These are phyloP conservation scores for Nicotiana paniculata DNA, from an alignment of 257 asterid genomes.

Conservation along the genomic window DNA sequence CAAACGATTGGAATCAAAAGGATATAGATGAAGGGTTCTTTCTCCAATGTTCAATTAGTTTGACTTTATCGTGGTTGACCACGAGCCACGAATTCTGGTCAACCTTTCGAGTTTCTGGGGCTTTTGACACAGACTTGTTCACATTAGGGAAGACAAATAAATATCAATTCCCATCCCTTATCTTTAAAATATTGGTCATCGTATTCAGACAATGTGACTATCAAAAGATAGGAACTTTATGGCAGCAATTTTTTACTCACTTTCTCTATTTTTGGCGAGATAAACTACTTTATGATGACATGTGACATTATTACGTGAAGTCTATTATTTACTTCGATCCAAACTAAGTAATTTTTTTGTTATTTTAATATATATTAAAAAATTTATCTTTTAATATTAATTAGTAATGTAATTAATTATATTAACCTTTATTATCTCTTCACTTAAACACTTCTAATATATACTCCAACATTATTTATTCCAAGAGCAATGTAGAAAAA, in stretches of 20 bases:
- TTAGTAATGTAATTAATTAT: too few relatives aligned
- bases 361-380: too few relatives aligned
- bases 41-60: background rate
- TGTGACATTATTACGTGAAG: background rate
- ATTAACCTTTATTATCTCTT: too few relatives aligned
- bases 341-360: too few relatives aligned
- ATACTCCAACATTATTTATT: too few relatives aligned
- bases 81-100: background rate
- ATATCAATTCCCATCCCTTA: background rate
- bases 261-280: background rate
- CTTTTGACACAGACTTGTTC: background rate
- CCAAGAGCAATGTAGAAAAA: too few relatives aligned
- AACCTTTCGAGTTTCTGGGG: background rate
- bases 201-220: background rate
- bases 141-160: background rate
- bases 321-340: too few relatives aligned
- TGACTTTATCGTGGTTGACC: background rate
- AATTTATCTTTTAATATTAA: too few relatives aligned
- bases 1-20: background rate
- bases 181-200: background rate
- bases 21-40: background rate
- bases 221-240: background rate
- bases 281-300: background rate
- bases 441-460: too few relatives aligned
- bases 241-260: background rate